Evolutionary conservation across 169 alveolate species (phyloP), one percentile per base, ranked within the genome.

Genomic region (Plasmodium chabaudi): DNA sequence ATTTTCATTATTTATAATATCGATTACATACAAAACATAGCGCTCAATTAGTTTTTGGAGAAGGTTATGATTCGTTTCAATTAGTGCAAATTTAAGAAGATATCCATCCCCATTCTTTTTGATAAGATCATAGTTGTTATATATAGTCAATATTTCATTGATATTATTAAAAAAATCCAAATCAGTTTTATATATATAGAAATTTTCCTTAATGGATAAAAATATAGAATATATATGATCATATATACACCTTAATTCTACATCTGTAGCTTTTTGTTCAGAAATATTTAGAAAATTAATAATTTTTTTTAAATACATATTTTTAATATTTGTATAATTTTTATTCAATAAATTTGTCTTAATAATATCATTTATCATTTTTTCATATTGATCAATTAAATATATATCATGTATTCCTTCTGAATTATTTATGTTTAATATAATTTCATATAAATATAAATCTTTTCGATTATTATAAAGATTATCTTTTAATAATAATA

Each of bases 291-390:
- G 59, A 79, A 79, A 79, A 23, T 79, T 79, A 51, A 79, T 69
- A 53, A 79, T 79, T 79, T 65, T 79, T 79, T 79, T 79, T 65
- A 79, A 79, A 79, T 79, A 79, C 39, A 79, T 12, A 79, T 79
- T 79, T 79, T 79, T 79, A 39, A 79, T 79, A 65, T 79, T 79
- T 42, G 19, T 15, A 65, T 79, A 79, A 67, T 79, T 79, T 25
- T 79, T 79, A 55, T 67, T 79, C n/a, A 79, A 64, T 17, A 79
- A 49, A 65, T 64, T 79, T 44, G 89, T 79, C 47, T 79, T 79
- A 53, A 79, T 79, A 59, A 67, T 79, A 7, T 65, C 89, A 44
- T 49, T 64, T 25, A 79, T 79, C 89, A 79, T 79, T 53, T 65
- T 79, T 65, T 79, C 89, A 79, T 79, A 79, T 46, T 79, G 63